These are phyloP conservation scores for Alternaria novae-zelandiae DNA, from an alignment of 2,329 filamentous ascomycete species.

Conservation along the genomic window DNA sequence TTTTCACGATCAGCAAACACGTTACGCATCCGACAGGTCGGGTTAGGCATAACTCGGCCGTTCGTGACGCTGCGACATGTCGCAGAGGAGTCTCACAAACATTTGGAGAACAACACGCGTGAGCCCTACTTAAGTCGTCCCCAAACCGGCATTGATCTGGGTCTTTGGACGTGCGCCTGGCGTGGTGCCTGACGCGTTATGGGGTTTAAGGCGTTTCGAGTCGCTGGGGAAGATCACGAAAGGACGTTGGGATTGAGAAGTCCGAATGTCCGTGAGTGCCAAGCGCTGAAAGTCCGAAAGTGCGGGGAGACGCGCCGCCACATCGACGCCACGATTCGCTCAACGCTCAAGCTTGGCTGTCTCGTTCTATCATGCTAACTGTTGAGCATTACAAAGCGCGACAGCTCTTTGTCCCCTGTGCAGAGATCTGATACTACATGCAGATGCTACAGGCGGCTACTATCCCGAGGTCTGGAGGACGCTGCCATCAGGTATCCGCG, in stretches of 20 bases:
- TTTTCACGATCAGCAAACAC: not conserved
- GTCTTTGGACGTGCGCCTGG: not conserved
- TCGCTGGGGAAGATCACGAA: not conserved
- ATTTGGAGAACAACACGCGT: not conserved
- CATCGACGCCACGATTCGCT: not conserved
- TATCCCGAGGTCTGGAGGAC: not conserved
- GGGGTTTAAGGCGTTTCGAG: not conserved
- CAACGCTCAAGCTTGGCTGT: not conserved
- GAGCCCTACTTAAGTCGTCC: not conserved
- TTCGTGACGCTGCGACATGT: conserved; percentile 10
- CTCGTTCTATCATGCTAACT: not conserved
- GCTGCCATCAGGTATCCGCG: not conserved
- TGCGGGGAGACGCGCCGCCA: not conserved
- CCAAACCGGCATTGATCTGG: not conserved
- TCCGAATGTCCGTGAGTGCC: not conserved
- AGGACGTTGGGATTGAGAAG: not conserved
- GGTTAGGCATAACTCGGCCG: conserved; percentile 10
- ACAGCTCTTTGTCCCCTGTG: not conserved
- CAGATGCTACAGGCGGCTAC: not conserved
- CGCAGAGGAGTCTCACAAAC: conserved; percentile 6
- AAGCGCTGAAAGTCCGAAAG: not conserved
- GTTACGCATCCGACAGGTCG: conserved; percentile 11
- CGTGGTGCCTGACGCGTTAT: not conserved
- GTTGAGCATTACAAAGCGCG: not conserved
- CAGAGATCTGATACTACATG: not conserved